Base-by-base conservation (phyloP, 306 rosid genomes). In the peach (Prunus persica) region DNA sequence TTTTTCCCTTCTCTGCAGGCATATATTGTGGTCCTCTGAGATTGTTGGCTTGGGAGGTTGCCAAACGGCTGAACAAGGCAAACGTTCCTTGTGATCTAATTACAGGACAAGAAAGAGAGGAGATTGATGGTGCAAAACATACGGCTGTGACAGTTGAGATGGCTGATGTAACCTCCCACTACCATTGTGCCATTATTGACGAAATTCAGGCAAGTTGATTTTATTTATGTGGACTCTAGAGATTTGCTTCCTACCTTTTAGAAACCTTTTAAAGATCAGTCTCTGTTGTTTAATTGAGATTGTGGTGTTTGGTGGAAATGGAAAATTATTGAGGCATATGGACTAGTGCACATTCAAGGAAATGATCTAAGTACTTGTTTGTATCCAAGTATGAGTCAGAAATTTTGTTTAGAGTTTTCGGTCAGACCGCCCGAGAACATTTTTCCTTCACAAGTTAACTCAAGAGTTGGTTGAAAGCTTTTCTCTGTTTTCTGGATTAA, bases 41-140 rank as follows among this genome's bases (percentile, higher is more conserved):
- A 88, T 88, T 95, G 89, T 86, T 95, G 89, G 99, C 97, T 14
- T 95, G 99, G 96, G 99, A 95, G 85, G 87, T 95, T 80, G 90
- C 97, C 7, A 88, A 92, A 84, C 91, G 90, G 71, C 63, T 95
- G 93, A 95, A 95, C 89, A 92, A 89, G 89, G 99, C 87, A 69
- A 89, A 90, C 15, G 91, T 95, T 76, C 97, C 92, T 34, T 95
- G 97, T 77, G 86, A 92, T 78, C 91, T 95, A 69, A 76, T 95
- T 71, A 95, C 97, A 2, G 97, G 99, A 80, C 97, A 92, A 79
- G 99, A 95, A 81, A 88, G 89, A 84, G 97, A 89, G 32, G 90
- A 89, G 84, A 84, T 87, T 69, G 97, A 92, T 14, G 96, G 97
- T 79, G 97, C 99, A 49, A 88, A 87, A 22, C 97, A 95, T 81